Base-by-base conservation (phyloP, 164 flowering plant genomes). In the Sextonia rubra region DNA sequence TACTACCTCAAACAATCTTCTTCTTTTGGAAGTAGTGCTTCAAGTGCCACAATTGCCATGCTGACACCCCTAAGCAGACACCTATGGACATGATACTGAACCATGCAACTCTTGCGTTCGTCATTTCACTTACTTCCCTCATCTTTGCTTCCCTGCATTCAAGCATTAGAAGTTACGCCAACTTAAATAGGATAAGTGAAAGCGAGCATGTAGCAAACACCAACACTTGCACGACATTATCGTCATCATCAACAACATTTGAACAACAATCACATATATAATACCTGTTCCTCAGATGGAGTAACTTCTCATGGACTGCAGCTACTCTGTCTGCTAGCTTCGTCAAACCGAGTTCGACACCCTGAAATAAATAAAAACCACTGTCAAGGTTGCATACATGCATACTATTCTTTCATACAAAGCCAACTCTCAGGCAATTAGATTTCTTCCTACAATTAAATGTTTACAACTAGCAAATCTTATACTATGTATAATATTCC, bases 301-400 rank as follows among this genome's bases (percentile, higher is more conserved):
- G 81, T 62, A 95, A 80, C 82, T 90, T 91, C 69, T 91, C 91
- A 79, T 89, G 97, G 76, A 95, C 90, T 74, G 93, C 91, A 72
- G 88, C 91, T 58, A 95, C 97, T 44, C 88, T 87, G 55, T 88
- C 98, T 84, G 91, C 98, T 65, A 95, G 91, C 83, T 91, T 95
- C 85, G 85, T 86, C 48, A 95, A 82, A 79, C 91, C 97, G 52
- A 95, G 91, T 75, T 95, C 97, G 71, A 95, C 87, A 70, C 99
- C 99, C 99, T 95, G 71, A 22, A 72, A 29, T 69, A 20, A 47
- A 6, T 47, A 26, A 12, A 71, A 71, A 25, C 37, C 68, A 44
- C 2, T 25, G 27, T 64, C 67, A 64, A 26, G 67, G 29, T 17
- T 26, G 67, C 30, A 26, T 64, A 26, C 37, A 64, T 12, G 22